Base-by-base conservation (phyloP, 2,329 filamentous ascomycete species). In the Mycosphaerella sp. region DNA sequence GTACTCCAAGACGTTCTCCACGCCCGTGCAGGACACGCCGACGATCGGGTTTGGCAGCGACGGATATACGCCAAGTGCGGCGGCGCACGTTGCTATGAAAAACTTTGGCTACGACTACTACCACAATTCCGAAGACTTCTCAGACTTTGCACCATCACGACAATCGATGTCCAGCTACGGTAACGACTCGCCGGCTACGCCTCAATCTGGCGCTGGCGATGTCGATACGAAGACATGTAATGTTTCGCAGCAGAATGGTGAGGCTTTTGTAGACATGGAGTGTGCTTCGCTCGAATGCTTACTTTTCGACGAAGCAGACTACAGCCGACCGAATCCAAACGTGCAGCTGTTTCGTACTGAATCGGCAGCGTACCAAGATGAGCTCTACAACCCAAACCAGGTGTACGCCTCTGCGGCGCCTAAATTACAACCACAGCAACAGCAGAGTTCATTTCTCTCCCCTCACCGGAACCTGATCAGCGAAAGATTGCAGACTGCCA, bases 311-410 rank as follows among this genome's bases (percentile, higher is more conserved):
- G 68, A 73, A 69, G 62, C 75, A 82, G 78, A 81, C 71, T 77
- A 67, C 52, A 60, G 66, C 55, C 28, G 21, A 18, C 32, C 52
- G 14, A 67, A 80, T 58, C 86, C 89, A 21, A 93, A 91, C 70
- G 79, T 95, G 57, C 85, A 89, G 50, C 59, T 69, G 6, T 65
- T 63, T 60, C 79, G 89, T 50, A 93, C 89, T 0, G 88, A 93
- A 72, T 91, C 89, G 14, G 89, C 94, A 64, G 79, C 88, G 44
- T 91, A 87, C 64, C 79, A 82, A 62, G 90, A 95, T 67, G 88
- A 93, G 68, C 78, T 95, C 0, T 95, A 87, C 74, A 89, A 85
- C 61, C 84, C 86, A 0, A 79, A 77, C 62, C 48, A 50, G 27
- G 79, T 76, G 60, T 82, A 83, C 54, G 75, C 83, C 62, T 79